Percentiles rank a stretch among this genome's conserved stretches.
These are phyloP conservation scores for Amylostereum chailletii DNA, from an alignment of 1,284 basidiomycete species.

Conservation along the genomic window DNA sequence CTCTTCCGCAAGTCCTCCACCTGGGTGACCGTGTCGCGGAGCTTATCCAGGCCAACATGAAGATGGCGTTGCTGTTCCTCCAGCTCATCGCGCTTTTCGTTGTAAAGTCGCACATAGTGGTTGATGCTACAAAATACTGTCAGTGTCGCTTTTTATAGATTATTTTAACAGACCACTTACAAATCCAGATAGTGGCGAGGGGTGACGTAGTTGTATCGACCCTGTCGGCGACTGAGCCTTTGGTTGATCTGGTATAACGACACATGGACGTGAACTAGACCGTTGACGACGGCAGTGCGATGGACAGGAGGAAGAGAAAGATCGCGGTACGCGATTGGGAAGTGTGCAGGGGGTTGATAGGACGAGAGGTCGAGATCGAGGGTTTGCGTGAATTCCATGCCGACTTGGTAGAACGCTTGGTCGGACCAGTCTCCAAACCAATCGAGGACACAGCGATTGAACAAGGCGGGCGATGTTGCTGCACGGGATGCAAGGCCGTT, in stretches of 20 bases:
- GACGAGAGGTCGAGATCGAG: conserved; percentile 83
- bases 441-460: conserved; percentile 96
- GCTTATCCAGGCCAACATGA: conserved; percentile 96
- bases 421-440: conserved; percentile 99
- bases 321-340: conserved; percentile 85
- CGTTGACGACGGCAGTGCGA: conserved; percentile 87
- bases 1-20: conserved; percentile 95
- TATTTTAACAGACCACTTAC: conserved; percentile 42
- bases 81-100: conserved; percentile 96
- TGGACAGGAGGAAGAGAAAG: conserved; percentile 77
- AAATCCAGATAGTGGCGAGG: conserved; percentile 98
- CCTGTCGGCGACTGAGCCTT: conserved; percentile 84
- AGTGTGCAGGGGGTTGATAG: conserved; percentile 70
- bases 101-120: conserved; percentile 94
- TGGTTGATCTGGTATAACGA: conserved; percentile 87
- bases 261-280: conserved; percentile 88
- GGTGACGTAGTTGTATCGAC: conserved; percentile 94
- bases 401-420: conserved; percentile 95
- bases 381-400: conserved; percentile 87
- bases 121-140: conserved; percentile 62
- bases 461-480: conserved; percentile 94
- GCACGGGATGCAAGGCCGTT: conserved; percentile 92
- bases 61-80: conserved; percentile 99
- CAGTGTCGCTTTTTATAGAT: conserved; percentile 10
- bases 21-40: conserved; percentile 91